A percentile compares a stretch with the other conserved stretches of the same genome.
phyloP scores from a whole-genome alignment of 352 stramenopile species.

The Pythium insidiosum region DNA sequence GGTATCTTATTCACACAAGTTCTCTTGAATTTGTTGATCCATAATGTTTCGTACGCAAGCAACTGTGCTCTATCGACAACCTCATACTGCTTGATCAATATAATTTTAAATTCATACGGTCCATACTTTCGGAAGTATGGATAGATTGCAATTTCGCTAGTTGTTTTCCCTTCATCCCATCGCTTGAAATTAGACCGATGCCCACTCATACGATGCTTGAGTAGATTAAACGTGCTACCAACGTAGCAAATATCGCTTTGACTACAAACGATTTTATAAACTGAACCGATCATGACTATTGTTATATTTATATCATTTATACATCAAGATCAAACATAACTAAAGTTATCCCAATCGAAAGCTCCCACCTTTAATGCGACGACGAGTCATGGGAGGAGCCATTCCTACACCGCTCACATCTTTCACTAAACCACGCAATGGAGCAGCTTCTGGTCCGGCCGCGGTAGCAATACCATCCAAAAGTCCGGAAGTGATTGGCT shows the following conservation, averaged over 20 bases:
- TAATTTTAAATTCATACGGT: slow-evolving; percentile 14
- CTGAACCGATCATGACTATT: slow-evolving; percentile 13
- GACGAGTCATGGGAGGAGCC: slow-evolving; percentile 4
- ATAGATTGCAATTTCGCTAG: slow-evolving; percentile 17
- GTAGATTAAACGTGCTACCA: slow-evolving; percentile 15
- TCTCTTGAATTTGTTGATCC: slow-evolving; percentile 19
- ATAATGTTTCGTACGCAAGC: slow-evolving; percentile 10
- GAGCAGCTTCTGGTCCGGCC: slow-evolving; percentile 2
- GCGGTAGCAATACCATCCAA: slow-evolving; percentile 1
- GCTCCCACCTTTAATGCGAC: slow-evolving; percentile 3
- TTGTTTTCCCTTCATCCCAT: slow-evolving; percentile 12
- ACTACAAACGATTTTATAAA: slow-evolving; percentile 19
- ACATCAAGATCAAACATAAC: slow-evolving; percentile 15
- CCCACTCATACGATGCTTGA: slow-evolving; percentile 12
- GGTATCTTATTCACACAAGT: slow-evolving; percentile 17
- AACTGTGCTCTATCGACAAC: slow-evolving; percentile 12
- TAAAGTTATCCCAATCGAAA: slow-evolving; percentile 12
- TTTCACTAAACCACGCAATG: slow-evolving; percentile 2
- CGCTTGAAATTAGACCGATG: slow-evolving; percentile 13
- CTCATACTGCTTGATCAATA: slow-evolving; percentile 18
- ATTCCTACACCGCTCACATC: slow-evolving; percentile 7
- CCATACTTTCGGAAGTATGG: slow-evolving; percentile 15
- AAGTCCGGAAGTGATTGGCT: slow-evolving; percentile 6
- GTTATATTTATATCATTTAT: slow-evolving; percentile 13
- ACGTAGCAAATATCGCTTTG: slow-evolving; percentile 15